Conservation (phyloP, 371 early-diverging fungal species). For the Syncephalis fuscata region DNA sequence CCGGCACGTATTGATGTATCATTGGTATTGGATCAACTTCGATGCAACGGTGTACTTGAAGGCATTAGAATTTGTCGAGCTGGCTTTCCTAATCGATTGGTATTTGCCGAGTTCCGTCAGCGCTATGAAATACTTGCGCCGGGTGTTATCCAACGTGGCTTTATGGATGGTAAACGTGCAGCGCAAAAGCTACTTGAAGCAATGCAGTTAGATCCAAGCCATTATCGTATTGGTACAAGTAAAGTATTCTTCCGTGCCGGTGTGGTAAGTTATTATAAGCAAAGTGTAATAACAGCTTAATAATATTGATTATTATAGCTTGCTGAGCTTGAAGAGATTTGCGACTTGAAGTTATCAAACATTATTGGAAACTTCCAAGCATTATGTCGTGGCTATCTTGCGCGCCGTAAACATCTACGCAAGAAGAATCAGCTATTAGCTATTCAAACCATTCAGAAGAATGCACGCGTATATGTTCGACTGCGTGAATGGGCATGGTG, state of each 20-base stretch:
- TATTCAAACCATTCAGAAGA: slow-evolving; percentile 79
- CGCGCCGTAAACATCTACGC: slow-evolving; percentile 48
- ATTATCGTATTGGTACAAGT: slow-evolving; percentile 91
- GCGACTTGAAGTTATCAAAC: slow-evolving; percentile 69
- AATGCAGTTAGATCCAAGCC: slow-evolving; percentile 59
- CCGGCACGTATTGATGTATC: slow-evolving; percentile 80
- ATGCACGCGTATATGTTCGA: slow-evolving; percentile 76
- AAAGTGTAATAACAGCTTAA: no score
- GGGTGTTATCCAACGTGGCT: slow-evolving; percentile 54
- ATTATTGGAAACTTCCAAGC: slow-evolving; percentile 82
- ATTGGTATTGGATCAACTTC: slow-evolving; percentile 88
- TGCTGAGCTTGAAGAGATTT: slow-evolving; percentile 93
- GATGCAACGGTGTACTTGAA: slow-evolving; percentile 99
- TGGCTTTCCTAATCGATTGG: slow-evolving; percentile 93
- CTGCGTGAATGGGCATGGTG: slow-evolving; percentile 94
- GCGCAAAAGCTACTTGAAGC: slow-evolving; percentile 57
- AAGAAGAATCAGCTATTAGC: slow-evolving; percentile 66
- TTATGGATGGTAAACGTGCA: slow-evolving; percentile 76
- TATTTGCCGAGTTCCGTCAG: slow-evolving; percentile 85
- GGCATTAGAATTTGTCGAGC: slow-evolving; percentile 98
- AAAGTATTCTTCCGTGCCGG: slow-evolving; percentile 99
- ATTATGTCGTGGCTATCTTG: slow-evolving; percentile 66
- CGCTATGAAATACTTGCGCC: slow-evolving; percentile 90
- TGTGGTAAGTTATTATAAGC: slow-evolving; percentile 28
- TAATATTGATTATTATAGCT: slow-evolving; percentile 20